A percentile compares a stretch with the other conserved stretches of the same genome.
Conservation (phyloP, 164 flowering plant species). For the Paratinospora sagittata region DNA sequence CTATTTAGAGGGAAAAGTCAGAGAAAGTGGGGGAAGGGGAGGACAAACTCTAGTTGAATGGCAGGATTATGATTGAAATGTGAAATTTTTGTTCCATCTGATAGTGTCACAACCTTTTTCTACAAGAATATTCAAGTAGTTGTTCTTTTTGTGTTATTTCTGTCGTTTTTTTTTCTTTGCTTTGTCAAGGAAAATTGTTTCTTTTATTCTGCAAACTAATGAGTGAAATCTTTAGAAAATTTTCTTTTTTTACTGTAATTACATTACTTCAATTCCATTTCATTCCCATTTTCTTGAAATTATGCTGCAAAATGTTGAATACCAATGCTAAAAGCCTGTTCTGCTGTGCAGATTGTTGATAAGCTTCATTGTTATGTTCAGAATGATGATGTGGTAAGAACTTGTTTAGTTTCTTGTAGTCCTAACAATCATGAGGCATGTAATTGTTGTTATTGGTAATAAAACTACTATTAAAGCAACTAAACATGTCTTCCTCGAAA, state of each 20-base stretch:
- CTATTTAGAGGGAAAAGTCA: too few species aligned
- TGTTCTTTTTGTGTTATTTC: too few species aligned
- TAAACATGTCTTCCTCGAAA: neutral
- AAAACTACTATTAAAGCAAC: neutral
- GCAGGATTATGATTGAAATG: neutral
- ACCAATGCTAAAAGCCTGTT: constrained; percentile 14
- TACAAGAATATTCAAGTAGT: too few species aligned
- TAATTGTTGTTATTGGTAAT: neutral
- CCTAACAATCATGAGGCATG: neutral
- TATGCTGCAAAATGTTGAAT: neutral
- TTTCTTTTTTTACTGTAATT: neutral
- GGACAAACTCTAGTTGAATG: neutral
- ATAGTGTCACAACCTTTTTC: too few species aligned
- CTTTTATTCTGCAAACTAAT: neutral
- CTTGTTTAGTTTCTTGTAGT: neutral
- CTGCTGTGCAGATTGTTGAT: constrained; percentile 61
- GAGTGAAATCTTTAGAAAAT: neutral
- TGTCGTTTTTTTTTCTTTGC: too few species aligned
- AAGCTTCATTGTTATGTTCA: constrained; percentile 61
- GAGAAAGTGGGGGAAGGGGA: too few species aligned
- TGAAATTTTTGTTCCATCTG: too few species aligned
- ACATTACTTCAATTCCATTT: neutral
- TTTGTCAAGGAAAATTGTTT: too few species aligned
- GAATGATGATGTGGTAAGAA: constrained; percentile 66
- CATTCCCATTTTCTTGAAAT: neutral